These are phyloP conservation scores for Neofusicoccum kwambonambiense DNA, from an alignment of 2,329 filamentous ascomycete genomes.

Conservation along the genomic window DNA sequence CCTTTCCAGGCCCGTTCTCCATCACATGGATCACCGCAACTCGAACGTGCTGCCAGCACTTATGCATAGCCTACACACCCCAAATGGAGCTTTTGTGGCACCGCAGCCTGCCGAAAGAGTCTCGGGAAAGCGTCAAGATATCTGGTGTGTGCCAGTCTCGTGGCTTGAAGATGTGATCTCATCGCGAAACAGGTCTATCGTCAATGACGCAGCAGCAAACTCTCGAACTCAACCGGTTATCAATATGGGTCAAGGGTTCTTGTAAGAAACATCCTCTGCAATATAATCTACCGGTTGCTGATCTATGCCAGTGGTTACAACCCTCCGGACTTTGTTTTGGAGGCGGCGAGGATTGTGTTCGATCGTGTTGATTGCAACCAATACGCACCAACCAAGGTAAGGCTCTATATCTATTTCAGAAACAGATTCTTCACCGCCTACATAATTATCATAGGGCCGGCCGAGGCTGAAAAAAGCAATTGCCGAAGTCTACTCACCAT, in stretches of 20 bases:
- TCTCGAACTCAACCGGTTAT: constrained; percentile 65
- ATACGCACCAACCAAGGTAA: constrained; percentile 86
- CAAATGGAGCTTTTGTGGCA: no score
- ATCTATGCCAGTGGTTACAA: constrained; percentile 67
- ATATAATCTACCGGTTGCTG: no score
- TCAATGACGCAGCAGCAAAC: constrained; percentile 65
- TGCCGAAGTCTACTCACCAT: constrained; percentile 85
- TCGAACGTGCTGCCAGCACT: constrained; percentile 32
- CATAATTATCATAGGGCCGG: constrained; percentile 57
- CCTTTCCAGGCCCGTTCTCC: no score
- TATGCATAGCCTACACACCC: constrained; percentile 41
- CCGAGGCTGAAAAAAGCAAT: constrained; percentile 90
- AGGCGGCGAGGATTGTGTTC: constrained; percentile 86
- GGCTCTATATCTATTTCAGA: not conserved
- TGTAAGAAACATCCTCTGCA: constrained; percentile 31
- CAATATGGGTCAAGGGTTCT: constrained; percentile 74
- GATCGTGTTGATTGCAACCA: constrained; percentile 96
- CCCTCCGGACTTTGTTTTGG: constrained; percentile 82
- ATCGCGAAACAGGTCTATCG: constrained; percentile 55
- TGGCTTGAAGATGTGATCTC: not conserved
- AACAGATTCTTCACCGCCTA: not conserved
- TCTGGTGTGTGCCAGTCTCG: constrained; percentile 46
- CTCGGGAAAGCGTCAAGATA: constrained; percentile 56
- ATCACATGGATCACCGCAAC: constrained; percentile 53
- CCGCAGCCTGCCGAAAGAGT: constrained; percentile 52